These are phyloP conservation scores for Sporothrix mexicana DNA, from an alignment of 2,329 filamentous ascomycete genomes.

Conservation along the genomic window DNA sequence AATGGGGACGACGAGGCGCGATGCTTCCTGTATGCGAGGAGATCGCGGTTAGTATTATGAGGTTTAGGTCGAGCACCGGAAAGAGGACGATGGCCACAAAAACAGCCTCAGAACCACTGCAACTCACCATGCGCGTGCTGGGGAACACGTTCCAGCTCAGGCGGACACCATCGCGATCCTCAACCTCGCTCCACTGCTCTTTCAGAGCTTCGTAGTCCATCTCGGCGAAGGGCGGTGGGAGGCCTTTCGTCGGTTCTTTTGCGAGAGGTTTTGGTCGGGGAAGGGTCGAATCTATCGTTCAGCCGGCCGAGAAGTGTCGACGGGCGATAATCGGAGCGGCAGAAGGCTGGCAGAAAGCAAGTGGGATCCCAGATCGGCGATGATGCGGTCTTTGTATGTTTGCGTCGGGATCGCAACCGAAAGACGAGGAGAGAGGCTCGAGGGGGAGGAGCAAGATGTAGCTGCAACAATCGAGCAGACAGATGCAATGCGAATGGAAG, in stretches of 20 bases:
- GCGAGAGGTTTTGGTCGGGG: background rate
- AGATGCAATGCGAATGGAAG: background rate
- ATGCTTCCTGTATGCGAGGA: constrained; percentile 72
- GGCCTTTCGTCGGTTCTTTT: background rate
- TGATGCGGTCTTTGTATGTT: background rate
- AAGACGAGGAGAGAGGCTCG: background rate
- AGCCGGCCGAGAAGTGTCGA: background rate
- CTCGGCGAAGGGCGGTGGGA: constrained; percentile 26
- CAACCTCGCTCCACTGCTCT: constrained; percentile 94
- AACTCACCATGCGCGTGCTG: constrained; percentile 88
- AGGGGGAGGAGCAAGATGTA: background rate
- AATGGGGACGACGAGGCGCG: constrained; percentile 91
- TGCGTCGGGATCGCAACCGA: constrained; percentile 1
- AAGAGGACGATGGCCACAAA: background rate
- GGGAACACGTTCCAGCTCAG: constrained; percentile 99
- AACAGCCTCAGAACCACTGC: background rate
- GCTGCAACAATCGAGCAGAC: constrained; percentile 11
- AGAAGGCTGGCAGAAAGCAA: background rate
- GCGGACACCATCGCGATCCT: constrained; percentile 93
- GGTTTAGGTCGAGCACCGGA: background rate
- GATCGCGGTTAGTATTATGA: constrained; percentile 21
- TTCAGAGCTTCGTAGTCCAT: constrained; percentile 96
- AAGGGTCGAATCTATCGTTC: background rate
- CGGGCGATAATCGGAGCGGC: background rate
- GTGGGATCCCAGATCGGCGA: background rate